These are phyloP conservation scores for Cyberlindnera suaveolens DNA, from an alignment of 805 yeast species.

Conservation along the genomic window DNA sequence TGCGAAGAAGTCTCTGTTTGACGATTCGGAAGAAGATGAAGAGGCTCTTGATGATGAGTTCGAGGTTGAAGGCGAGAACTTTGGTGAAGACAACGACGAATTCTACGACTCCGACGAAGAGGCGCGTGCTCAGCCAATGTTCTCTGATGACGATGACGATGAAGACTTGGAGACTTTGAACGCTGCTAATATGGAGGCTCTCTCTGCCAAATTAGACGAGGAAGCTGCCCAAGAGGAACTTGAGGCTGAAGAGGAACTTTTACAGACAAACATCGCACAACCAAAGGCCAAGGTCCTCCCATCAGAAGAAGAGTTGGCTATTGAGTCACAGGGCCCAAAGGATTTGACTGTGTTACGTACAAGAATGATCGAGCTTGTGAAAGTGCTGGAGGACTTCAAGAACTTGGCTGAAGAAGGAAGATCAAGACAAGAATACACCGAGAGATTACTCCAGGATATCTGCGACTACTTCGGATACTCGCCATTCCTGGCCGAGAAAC, in stretches of 20 bases:
- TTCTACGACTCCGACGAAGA: slow-evolving; percentile 24
- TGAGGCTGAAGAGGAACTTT: slow-evolving; percentile 55
- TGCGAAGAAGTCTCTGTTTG: slow-evolving; percentile 72
- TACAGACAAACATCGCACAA: slow-evolving; percentile 51
- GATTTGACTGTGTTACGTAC: slow-evolving; percentile 83
- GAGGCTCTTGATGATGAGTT: slow-evolving; percentile 38
- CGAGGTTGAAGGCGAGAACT: slow-evolving; percentile 50
- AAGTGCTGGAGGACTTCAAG: slow-evolving; percentile 87
- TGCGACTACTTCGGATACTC: slow-evolving; percentile 93
- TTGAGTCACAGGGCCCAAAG: slow-evolving; percentile 47
- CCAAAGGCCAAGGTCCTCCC: slow-evolving; percentile 80
- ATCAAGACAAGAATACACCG: slow-evolving; percentile 77
- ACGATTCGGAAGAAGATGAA: slow-evolving; percentile 40
- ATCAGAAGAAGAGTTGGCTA: slow-evolving; percentile 52
- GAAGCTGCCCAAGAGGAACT: slow-evolving; percentile 52
- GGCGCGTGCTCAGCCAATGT: slow-evolving; percentile 22
- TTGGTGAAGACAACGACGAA: slow-evolving; percentile 30
- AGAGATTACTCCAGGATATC: slow-evolving; percentile 76
- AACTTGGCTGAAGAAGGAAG: slow-evolving; percentile 78
- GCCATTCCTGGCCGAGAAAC: slow-evolving; percentile 86
- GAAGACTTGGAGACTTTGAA: slow-evolving; percentile 65
- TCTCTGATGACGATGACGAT: slow-evolving; percentile 38
- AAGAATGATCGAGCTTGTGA: slow-evolving; percentile 91
- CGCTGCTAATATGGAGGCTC: slow-evolving; percentile 79
- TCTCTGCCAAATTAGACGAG: slow-evolving; percentile 61